Evolutionary conservation across 768 basidiomycete genomes (phyloP), one percentile per base, ranked within the genome.

Genomic region (Saitozyma sp.): DNA sequence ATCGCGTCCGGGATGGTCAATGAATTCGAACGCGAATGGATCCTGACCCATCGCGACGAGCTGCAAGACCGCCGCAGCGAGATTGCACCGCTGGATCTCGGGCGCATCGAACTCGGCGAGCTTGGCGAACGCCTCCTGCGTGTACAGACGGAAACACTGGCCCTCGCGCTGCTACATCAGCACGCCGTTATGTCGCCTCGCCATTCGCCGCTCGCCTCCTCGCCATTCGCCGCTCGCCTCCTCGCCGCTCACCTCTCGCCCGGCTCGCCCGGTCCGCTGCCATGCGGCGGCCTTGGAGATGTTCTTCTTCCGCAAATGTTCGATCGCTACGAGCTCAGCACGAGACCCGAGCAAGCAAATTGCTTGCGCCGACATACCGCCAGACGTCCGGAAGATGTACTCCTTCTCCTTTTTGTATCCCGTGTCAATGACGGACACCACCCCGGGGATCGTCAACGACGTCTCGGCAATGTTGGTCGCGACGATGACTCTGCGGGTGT

Each of bases 381-480:
- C 90, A 0, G 84, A 63, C 84, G 81, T 73, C 84, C 83, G 10
- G 88, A 66, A 86, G 19, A 95, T 78, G 75, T 88, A 93, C 63
- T 88, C 84, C 80, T 95, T 96, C 81, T 97, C 94, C 79, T 98
- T 99, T 74, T 89, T 91, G 78, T 93, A 89, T 1, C 96, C 96
- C 0, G 92, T 89, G 80, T 99, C 96, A 45, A 99, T 90, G 8
- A 99, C 94, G 78, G 91, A 98, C 71, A 86, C 89, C 60, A 99
- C 88, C 0, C 93, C 93, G 3, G 94, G 92, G 74, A 99, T 96
- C 13, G 96, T 98, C 76, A 99, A 92, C 11, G 90, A 91, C 0
- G 96, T 98, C 80, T 99, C 96, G 10, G 96, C 96, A 62, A 99
- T 94, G 79, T 98, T 99, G 16, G 96, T 99, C 1, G 96, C 89